Evolutionary conservation across 805 yeast species (phyloP), one percentile per base, ranked within the genome.

Genomic region (Jamesozyma spencerorum): DNA sequence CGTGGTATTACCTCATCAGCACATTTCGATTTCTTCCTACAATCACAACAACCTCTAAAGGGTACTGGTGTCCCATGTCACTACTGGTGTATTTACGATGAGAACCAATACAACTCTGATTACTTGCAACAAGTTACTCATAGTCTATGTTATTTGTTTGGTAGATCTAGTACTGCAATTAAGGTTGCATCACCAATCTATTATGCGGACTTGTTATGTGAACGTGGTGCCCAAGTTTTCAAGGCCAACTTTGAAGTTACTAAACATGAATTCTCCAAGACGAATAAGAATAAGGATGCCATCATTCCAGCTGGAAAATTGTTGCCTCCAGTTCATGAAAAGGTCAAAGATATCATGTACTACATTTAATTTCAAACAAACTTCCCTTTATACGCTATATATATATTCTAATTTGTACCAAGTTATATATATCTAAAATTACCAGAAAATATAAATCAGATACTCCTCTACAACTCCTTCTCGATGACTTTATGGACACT

Each of bases 61-160:
- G 53, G 51, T 47, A 51, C 55, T 26, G 55, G 55, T 44, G 55
- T 47, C 19, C 51, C 54, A 42, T 49, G 54, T 27, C 55, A 47
- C 31, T 50, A 52, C 31, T 50, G 55, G 51, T 52, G 53, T 43
- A 40, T 46, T 19, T 50, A 49, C 38, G 50, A 49, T 38, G 54
- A 49, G 37, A 50, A 49, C 28, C 42, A 41, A 27, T 45, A 36
- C 31, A 37, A 27, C 2, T 48, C 53, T 29, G 55, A 51, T 38
- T 33, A 39, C 34, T 40, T 49, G 38, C 55, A 49, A 39, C 46
- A 47, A 40, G 42, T 51, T 18, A 43, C 50, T 2, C 52, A 50
- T 33, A 40, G 40, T 18, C 38, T 48, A 39, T 52, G 53, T 44
- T 49, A 49, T 40, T 35, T 49, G 12, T 49, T 48, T 22, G 54